A percentile compares a stretch with the other conserved stretches of the same genome.
Conservation (phyloP, 2,329 filamentous ascomycete genomes). For the Arthroderma sp. region DNA sequence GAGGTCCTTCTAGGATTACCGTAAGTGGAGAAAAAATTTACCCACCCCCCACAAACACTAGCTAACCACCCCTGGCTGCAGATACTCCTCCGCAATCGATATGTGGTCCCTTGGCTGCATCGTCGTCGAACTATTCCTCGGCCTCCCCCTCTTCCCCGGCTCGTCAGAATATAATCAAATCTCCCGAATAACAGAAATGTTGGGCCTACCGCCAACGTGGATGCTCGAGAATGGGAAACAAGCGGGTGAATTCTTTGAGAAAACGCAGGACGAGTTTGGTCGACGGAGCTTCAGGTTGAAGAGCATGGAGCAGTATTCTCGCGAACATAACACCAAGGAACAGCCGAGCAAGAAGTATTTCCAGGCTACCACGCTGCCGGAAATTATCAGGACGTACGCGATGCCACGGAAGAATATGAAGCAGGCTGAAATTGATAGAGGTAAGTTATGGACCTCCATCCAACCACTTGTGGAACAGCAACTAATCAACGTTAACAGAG, state of each 20-base stretch:
- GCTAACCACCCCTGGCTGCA: conserved; percentile 17
- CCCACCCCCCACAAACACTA: background rate
- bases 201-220: conserved; percentile 91
- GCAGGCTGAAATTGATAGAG: conserved; percentile 86
- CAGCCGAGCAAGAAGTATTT: conserved; percentile 99
- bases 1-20: conserved; percentile 91
- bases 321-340: conserved; percentile 92
- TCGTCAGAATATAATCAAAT: conserved; percentile 99
- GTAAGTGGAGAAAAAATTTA: conserved; percentile 28
- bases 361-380: conserved; percentile 79
- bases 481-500: conserved; percentile 48
- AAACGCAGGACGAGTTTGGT: conserved; percentile 80
- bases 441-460: conserved; percentile 41
- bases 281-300: conserved; percentile 84
- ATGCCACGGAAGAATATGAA: conserved; percentile 99
- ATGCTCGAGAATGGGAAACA: conserved; percentile 99
- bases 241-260: conserved; percentile 93
- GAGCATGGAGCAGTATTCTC: conserved; percentile 93
- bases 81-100: conserved; percentile 93
- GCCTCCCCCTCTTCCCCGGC: conserved; percentile 85
- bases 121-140: conserved; percentile 92
- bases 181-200: conserved; percentile 93
- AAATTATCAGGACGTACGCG: conserved; percentile 94
- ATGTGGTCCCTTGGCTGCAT: conserved; percentile 99
- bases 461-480: background rate